Evolutionary conservation across 345 rosid species (phyloP).

Genomic region (Nephelium lappaceum): DNA sequence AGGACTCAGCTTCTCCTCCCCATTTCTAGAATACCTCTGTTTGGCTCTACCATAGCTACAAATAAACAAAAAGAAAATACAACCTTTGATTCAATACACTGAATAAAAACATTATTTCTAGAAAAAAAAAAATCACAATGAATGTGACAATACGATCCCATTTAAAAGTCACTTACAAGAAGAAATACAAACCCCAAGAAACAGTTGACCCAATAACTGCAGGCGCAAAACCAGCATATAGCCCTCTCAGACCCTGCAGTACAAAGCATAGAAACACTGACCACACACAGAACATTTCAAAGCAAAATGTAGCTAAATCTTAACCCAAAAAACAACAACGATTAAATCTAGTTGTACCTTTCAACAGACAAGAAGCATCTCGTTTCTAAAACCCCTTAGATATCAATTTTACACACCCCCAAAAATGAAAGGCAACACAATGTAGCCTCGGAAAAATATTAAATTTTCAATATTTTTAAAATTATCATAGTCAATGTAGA

Average conservation of each 20-base stretch:
- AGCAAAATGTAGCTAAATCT: no score
- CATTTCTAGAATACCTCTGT: constrained; percentile 64
- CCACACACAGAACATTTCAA: not conserved
- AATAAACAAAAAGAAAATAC: not conserved
- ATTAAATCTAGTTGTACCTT: not conserved
- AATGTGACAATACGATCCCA: not conserved
- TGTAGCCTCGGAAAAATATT: not conserved
- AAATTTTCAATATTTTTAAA: no score
- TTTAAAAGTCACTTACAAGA: constrained; percentile 61
- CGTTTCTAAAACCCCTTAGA: not conserved
- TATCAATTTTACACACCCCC: not conserved
- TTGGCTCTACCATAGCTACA: constrained; percentile 89
- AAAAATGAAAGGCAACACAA: not conserved
- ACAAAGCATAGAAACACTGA: constrained; percentile 3
- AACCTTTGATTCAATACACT: constrained; percentile 1
- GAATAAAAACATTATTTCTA: not conserved
- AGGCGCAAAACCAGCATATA: constrained; percentile 87
- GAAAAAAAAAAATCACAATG: not conserved
- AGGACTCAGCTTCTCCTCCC: constrained; percentile 65
- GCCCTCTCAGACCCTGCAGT: constrained; percentile 78
- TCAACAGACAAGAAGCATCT: not conserved
- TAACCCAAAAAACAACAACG: not conserved
- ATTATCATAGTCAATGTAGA: no score
- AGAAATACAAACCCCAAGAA: constrained; percentile 91
- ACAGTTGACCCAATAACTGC: constrained; percentile 84